Evolutionary conservation across 495 filamentous ascomycete genomes (phyloP), one percentile per base, ranked within the genome.

Genomic region (Neurospora sp.): DNA sequence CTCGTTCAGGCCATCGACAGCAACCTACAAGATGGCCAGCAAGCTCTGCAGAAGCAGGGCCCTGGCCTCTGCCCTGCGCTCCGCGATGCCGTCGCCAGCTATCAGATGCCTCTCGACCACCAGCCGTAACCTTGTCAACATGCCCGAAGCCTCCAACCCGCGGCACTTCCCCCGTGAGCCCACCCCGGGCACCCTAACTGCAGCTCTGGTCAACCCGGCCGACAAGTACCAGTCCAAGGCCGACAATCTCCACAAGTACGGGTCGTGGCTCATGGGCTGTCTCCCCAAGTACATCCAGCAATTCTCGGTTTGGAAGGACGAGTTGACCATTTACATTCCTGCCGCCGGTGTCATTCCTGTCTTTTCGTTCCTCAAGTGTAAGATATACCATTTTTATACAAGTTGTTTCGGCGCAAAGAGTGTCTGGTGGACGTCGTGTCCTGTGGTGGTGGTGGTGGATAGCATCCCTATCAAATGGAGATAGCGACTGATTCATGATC

Each of bases 271-370:
- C 78, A 92, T 98, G 87, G 95, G 94, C 72, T 96, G 93, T 81
- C 86, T 99, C 74, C 96, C 96, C 73, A 98, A 97, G 86, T 96
- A 97, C 83, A 89, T 99, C 78, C 96, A 99, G 85, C 96, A 99
- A 83, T 98, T 98, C 87, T 94, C 93, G 46, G 95, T 99, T 39
- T 98, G 95, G 96, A 99, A 99, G 86, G 96, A 99, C 81, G 96
- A 99, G 81, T 88, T 99, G 74, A 92, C 91, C 73, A 93, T 99
- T 81, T 96, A 94, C 83, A 95, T 97, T 78, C 84, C 93, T 48
- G 96, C 96, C 7, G 81, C 92, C 27, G 95, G 93, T 76, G 88
- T 98, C 76, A 86, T 97, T 74, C 96, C 96, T 48, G 91, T 97
- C 75, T 93, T 98, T 83, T 90, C 88, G 77, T 99, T 98, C 86